phyloP scores from a whole-genome alignment of 371 early-diverging fungal species.

The Phascolomyces articulosus region DNA sequence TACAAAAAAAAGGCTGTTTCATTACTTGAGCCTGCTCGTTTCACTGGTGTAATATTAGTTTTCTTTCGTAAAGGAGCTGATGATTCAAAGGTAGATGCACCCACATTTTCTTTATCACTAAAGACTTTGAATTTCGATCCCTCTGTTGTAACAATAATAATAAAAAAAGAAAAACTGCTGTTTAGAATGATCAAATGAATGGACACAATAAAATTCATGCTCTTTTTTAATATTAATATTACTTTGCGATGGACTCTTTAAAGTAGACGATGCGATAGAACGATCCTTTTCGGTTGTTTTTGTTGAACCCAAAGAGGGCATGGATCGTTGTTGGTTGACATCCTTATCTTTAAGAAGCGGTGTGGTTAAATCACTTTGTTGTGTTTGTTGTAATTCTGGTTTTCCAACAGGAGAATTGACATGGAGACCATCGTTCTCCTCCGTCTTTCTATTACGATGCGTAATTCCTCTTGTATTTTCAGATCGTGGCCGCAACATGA shows the following conservation, averaged over 20 bases:
- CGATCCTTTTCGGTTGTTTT: neutral
- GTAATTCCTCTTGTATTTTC: neutral
- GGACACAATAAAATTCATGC: neutral
- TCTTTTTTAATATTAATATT: neutral
- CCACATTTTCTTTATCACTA: slow-evolving; percentile 1
- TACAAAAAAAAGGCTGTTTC: too few species aligned
- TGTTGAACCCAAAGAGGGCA: neutral
- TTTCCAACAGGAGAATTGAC: neutral
- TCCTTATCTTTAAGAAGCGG: neutral
- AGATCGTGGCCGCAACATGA: neutral
- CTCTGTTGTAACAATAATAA: neutral
- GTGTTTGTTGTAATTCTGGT: neutral
- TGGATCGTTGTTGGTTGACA: slow-evolving; percentile 5
- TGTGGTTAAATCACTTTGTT: neutral
- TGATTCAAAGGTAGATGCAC: neutral
- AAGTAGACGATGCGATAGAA: neutral
- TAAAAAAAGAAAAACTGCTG: too few species aligned
- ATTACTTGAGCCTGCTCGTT: neutral
- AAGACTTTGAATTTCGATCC: slow-evolving; percentile 1
- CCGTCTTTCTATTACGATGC: neutral
- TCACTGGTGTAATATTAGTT: neutral
- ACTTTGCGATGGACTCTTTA: neutral
- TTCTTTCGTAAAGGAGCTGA: neutral
- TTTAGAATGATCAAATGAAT: neutral
- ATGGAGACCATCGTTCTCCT: neutral